Evolutionary conservation across 352 stramenopile species (phyloP), one percentile per base, ranked within the genome.

Genomic region (Blastocystis sp.): DNA sequence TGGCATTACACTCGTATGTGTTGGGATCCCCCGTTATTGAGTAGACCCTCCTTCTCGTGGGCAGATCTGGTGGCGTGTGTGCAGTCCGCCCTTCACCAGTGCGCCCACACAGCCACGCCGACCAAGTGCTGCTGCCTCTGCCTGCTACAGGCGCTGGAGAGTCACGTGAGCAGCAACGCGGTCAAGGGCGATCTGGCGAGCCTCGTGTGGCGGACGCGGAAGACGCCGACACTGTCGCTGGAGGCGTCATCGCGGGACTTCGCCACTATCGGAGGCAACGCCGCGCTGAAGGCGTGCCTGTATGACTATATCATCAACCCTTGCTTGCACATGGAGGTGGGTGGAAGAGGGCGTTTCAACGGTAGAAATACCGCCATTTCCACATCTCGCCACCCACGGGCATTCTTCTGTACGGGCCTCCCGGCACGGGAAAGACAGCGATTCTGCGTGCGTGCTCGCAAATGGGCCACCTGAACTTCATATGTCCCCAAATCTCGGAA

Each of bases 41-140:
- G 61, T 21, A 81, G 48, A 53, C 71, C 71, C 48, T 81, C 71
- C 3, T 81, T 81, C 71, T 81, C 71, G 19, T 81, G 71, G 71
- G 34, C 7, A 17, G 71, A 81, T 60, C 28, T 81, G 21, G 66
- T 34, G 17, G n/a, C 53, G 4, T 81, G 71, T 60, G 17, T 81
- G 7, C 43, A 65, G n/a, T 53, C 34, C 40, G 69, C 69, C 19
- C 5, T 79, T 21, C 59, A 79, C 28, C 5, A 14, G 0, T 79
- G 69, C 40, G 28, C 23, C 21, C 23, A 7, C 11, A 64, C 40
- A 38, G 28, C 7, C 5, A 1, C 19, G 59, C 69, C n/a, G 0
- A 23, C 3, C 14, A 14, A 14, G 1, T 69, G 62, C 62, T 81
- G 71, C 45, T 14, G 19, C 0, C 10, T 64, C 11, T 81, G 71